phyloP scores from a whole-genome alignment of 192 early-diverging fungal genomes.

The Umbelopsis sp. region DNA sequence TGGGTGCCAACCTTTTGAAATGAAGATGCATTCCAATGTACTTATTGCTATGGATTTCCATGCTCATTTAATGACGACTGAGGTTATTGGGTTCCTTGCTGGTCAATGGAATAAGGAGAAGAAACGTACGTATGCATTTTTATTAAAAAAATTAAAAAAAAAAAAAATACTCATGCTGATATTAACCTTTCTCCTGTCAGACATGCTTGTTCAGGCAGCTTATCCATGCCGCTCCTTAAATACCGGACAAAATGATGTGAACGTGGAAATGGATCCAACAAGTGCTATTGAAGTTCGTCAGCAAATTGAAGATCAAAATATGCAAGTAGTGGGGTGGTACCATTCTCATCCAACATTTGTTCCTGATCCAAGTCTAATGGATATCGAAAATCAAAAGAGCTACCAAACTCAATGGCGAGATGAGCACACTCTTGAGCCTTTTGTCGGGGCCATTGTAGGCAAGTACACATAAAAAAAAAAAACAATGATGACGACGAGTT shows the following conservation, averaged over 20 bases:
- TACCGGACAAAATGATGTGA: constrained; percentile 69
- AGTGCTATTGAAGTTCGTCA: constrained; percentile 74
- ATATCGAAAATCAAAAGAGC: constrained; percentile 85
- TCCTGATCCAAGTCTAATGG: constrained; percentile 86
- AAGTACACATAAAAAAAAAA: constrained; percentile 7
- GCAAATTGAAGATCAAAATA: constrained; percentile 66
- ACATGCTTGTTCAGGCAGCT: constrained; percentile 63
- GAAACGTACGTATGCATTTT: constrained; percentile 34
- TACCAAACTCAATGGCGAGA: constrained; percentile 83
- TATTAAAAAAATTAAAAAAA: too few relatives aligned
- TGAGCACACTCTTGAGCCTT: constrained; percentile 56
- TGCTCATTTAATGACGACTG: constrained; percentile 84
- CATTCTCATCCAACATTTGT: constrained; percentile 91
- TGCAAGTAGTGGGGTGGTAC: constrained; percentile 93
- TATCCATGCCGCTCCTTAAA: constrained; percentile 79
- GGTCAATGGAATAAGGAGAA: constrained; percentile 67
- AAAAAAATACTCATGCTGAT: not conserved
- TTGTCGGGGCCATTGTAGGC: constrained; percentile 90
- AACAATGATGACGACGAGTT: too few relatives aligned
- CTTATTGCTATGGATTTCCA: constrained; percentile 90
- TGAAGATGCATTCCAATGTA: constrained; percentile 74
- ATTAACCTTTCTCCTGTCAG: constrained; percentile 26
- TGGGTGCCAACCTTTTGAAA: constrained; percentile 81
- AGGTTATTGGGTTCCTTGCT: constrained; percentile 89
- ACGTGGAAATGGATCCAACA: constrained; percentile 90